Conservation (phyloP, 2,329 filamentous ascomycete species). For the Cercospora citrullina region DNA sequence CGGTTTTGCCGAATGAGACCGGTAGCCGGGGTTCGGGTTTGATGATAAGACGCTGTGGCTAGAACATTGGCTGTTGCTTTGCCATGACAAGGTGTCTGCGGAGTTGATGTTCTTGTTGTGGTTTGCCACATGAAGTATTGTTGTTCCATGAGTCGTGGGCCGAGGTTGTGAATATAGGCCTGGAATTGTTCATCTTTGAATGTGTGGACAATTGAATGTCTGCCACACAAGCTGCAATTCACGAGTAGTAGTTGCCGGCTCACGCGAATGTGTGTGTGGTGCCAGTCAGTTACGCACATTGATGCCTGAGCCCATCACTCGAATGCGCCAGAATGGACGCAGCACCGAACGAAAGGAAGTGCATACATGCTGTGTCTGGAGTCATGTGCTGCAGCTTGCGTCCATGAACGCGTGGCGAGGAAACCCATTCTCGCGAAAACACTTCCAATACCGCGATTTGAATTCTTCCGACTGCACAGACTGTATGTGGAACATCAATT, state of each 20-base stretch:
- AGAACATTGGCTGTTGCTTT: not conserved
- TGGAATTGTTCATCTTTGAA: not conserved
- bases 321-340: not conserved
- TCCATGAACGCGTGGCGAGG: not conserved
- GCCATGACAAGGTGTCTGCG: not conserved
- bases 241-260: not conserved
- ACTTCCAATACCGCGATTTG: not conserved
- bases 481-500: not conserved
- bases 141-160: not conserved
- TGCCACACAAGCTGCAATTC: not conserved
- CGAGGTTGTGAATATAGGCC: not conserved
- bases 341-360: not conserved
- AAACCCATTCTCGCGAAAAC: not conserved
- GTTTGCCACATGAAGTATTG: not conserved
- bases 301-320: not conserved
- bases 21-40: no score
- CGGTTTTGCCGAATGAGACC: not conserved
- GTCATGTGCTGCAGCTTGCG: not conserved
- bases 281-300: not conserved
- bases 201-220: not conserved
- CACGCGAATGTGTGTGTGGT: not conserved
- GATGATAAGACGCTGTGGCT: no score
- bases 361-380: not conserved
- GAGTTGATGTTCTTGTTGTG: not conserved
- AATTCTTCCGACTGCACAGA: not conserved